phyloP scores from a whole-genome alignment of 495 filamentous ascomycete genomes.

The Rusavskia elegans region DNA sequence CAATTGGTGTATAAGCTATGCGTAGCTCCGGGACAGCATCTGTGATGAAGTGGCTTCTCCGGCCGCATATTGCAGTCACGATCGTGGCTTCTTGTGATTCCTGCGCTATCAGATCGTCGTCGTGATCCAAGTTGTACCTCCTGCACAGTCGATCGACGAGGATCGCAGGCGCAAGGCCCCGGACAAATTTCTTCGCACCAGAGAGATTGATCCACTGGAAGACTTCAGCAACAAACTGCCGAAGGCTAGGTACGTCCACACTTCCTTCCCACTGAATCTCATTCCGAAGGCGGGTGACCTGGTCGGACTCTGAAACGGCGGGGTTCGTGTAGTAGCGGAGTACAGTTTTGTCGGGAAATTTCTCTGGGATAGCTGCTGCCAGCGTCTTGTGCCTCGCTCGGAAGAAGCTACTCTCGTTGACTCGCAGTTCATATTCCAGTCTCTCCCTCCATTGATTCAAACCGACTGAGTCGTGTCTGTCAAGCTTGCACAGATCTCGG shows the following conservation, averaged over 20 bases:
- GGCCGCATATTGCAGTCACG: conserved; percentile 45
- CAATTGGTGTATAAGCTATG: conserved; percentile 56
- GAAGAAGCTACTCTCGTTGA: conserved; percentile 78
- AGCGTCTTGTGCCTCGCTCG: conserved; percentile 55
- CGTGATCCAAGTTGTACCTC: conserved; percentile 6
- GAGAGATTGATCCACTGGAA: conserved; percentile 72
- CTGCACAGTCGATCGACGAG: conserved; percentile 46
- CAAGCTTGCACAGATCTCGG: conserved; percentile 47
- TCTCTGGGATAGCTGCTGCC: conserved; percentile 45
- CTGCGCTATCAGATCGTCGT: conserved; percentile 24
- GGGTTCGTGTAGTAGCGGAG: conserved; percentile 79
- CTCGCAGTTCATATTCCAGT: conserved; percentile 57
- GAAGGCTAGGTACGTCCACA: conserved; percentile 50
- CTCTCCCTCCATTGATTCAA: conserved; percentile 59
- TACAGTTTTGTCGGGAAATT: conserved; percentile 65
- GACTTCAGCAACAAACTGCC: conserved; percentile 55
- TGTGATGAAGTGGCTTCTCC: conserved; percentile 51
- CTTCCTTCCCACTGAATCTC: conserved; percentile 43
- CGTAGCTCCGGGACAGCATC: conserved; percentile 65
- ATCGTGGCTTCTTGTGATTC: conserved; percentile 31
- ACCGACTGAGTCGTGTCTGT: conserved; percentile 19
- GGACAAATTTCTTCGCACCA: conserved; percentile 75
- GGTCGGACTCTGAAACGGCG: conserved; percentile 48
- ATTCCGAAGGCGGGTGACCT: conserved; percentile 38
- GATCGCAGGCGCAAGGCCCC: conserved; percentile 63